These are phyloP conservation scores for Boletellus ananiceps DNA, from an alignment of 768 basidiomycete species.

Conservation along the genomic window DNA sequence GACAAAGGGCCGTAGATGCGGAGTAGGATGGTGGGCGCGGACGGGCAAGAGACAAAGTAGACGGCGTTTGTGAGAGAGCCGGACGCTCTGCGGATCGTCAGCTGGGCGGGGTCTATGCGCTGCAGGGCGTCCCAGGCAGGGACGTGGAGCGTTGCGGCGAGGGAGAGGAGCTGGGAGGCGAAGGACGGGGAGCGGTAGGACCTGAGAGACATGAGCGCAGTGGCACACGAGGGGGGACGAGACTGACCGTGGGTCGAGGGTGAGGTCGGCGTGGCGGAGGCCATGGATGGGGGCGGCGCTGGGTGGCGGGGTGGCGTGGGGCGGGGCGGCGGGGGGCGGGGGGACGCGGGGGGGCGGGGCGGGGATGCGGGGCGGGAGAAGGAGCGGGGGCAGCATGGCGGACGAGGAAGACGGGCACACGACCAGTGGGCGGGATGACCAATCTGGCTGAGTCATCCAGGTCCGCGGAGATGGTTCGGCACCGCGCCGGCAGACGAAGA, in stretches of 20 bases:
- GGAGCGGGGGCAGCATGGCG: conserved; percentile 1
- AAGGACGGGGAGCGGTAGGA: conserved; percentile 44
- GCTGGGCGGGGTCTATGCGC: conserved; percentile 39
- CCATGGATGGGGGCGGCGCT: conserved; percentile 54
- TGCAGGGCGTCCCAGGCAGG: conserved; percentile 52
- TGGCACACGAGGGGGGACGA: background rate
- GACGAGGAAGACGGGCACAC: conserved; percentile 17
- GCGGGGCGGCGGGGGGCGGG: conserved; percentile 17
- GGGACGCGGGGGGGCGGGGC: too few species aligned
- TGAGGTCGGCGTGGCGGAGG: conserved; percentile 50
- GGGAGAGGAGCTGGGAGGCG: conserved; percentile 48
- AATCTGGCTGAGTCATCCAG: too few species aligned
- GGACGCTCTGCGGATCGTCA: conserved; percentile 76
- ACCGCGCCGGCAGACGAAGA: too few species aligned
- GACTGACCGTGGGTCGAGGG: conserved; percentile 69
- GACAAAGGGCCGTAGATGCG: conserved; percentile 92
- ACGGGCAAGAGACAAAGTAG: conserved; percentile 85
- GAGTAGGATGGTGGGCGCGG: conserved; percentile 66
- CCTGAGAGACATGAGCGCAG: conserved; percentile 37
- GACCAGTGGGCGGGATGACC: conserved; percentile 9
- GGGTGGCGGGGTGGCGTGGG: conserved; percentile 32
- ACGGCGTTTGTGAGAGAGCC: conserved; percentile 95
- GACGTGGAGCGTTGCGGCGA: conserved; percentile 51
- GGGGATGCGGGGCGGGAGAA: conserved; percentile 9
- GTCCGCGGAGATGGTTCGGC: too few species aligned